Evolutionary conservation across 352 stramenopile genomes (phyloP).

Genomic region (Phytophthora kernoviae): DNA sequence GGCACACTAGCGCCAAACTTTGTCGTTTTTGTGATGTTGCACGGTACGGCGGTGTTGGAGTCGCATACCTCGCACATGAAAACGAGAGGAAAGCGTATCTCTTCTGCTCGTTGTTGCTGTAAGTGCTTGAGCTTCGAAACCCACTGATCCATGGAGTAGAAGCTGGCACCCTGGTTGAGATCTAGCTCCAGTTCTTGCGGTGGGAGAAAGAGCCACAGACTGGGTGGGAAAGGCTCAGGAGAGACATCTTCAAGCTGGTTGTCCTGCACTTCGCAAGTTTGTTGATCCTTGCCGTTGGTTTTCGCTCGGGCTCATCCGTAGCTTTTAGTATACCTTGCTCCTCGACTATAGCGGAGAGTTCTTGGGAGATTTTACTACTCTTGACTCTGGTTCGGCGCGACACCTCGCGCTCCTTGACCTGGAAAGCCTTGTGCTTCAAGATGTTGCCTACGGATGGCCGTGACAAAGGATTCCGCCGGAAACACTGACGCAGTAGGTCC

Average conservation of each 20-base stretch:
- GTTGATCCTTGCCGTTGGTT: slow-evolving; percentile 21
- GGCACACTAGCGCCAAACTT: slow-evolving; percentile 39
- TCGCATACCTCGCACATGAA: slow-evolving; percentile 66
- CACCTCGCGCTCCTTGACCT: slow-evolving; percentile 20
- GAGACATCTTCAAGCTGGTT: slow-evolving; percentile 6
- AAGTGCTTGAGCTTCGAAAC: slow-evolving; percentile 41
- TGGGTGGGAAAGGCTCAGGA: slow-evolving; percentile 47
- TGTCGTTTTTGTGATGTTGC: slow-evolving; percentile 23
- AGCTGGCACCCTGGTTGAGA: slow-evolving; percentile 16
- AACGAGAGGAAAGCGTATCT: slow-evolving; percentile 59
- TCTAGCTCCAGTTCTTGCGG: slow-evolving; percentile 44
- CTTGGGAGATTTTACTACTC: slow-evolving; percentile 8
- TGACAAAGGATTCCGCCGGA: slow-evolving; percentile 37
- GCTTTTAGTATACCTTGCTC: slow-evolving; percentile 12
- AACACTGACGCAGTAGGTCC: slow-evolving; percentile 46
- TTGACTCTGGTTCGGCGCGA: slow-evolving; percentile 21
- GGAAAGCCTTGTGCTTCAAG: slow-evolving; percentile 45
- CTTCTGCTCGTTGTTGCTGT: slow-evolving; percentile 36
- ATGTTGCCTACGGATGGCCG: slow-evolving; percentile 48
- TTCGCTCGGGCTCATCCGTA: slow-evolving; percentile 24
- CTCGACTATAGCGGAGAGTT: slow-evolving; percentile 28
- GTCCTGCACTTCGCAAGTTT: background rate
- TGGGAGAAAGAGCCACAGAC: slow-evolving; percentile 68
- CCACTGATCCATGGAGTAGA: slow-evolving; percentile 54
- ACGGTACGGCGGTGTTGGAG: slow-evolving; percentile 20